These are phyloP conservation scores for Apiospora hydei DNA, from an alignment of 2,329 filamentous ascomycete genomes.

Conservation along the genomic window DNA sequence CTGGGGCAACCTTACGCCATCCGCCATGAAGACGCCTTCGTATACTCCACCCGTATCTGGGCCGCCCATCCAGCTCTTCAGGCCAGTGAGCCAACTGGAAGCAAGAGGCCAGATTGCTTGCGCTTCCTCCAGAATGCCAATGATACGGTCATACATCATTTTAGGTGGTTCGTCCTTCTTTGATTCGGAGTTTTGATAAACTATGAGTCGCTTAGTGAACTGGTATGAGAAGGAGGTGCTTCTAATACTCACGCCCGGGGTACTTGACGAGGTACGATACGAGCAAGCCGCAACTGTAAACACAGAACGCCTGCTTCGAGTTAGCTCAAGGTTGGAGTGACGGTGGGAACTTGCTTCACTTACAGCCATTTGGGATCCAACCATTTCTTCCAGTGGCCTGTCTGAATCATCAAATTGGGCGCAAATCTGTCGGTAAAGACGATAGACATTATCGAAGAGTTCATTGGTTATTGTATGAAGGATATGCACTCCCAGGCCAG, in stretches of 20 bases:
- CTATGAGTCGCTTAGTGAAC: background rate
- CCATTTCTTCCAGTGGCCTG: constrained; percentile 53
- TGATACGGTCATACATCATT: constrained; percentile 54
- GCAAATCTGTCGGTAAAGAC: constrained; percentile 58
- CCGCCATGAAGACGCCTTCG: constrained; percentile 57
- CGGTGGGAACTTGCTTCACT: constrained; percentile 29
- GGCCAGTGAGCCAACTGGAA: constrained; percentile 58
- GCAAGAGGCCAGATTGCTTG: constrained; percentile 61
- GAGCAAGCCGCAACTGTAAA: constrained; percentile 62
- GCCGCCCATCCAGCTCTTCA: constrained; percentile 55
- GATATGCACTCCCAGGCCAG: constrained; percentile 42
- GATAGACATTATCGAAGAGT: constrained; percentile 56
- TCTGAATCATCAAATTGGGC: constrained; percentile 53
- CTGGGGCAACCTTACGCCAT: constrained; percentile 46
- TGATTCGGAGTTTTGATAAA: constrained; percentile 26
- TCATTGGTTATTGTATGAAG: constrained; percentile 54
- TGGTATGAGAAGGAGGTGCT: background rate
- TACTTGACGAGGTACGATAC: constrained; percentile 61
- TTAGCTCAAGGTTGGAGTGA: constrained; percentile 24
- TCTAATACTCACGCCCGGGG: constrained; percentile 49
- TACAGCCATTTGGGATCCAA: constrained; percentile 61
- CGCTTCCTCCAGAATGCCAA: constrained; percentile 55
- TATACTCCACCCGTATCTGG: constrained; percentile 48
- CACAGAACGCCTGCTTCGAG: constrained; percentile 52
- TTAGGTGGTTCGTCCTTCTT: constrained; percentile 46